A percentile compares a stretch with the other conserved stretches of the same genome.
Evolutionary conservation across 2,329 filamentous ascomycete species (phyloP).

Genomic region (Aspergillus amoenus): DNA sequence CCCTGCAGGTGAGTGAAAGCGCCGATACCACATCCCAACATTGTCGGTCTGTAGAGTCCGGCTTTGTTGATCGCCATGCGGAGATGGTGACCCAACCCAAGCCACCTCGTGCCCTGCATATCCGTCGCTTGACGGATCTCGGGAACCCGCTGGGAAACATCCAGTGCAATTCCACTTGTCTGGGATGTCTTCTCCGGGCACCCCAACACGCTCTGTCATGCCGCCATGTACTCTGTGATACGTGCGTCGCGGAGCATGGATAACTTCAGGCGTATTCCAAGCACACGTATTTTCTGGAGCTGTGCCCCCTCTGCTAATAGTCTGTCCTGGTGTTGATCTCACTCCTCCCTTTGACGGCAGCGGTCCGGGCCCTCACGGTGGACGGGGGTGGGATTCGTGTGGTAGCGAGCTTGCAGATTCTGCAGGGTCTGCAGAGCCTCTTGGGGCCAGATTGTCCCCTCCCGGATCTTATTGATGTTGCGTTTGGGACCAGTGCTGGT

Average conservation of each 20-base stretch:
- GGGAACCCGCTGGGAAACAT: neutral
- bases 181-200: slow-evolving; percentile 1
- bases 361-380: slow-evolving; percentile 2
- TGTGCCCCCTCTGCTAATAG: neutral
- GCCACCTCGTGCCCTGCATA: neutral
- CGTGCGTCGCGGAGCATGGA: neutral
- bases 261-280: neutral
- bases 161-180: neutral
- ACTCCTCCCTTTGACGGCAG: slow-evolving; percentile 5
- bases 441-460: slow-evolving; percentile 6
- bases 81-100: neutral
- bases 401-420: slow-evolving; percentile 1
- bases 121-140: neutral
- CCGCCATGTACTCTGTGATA: slow-evolving; percentile 5
- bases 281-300: neutral
- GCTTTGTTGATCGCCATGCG: neutral
- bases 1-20: neutral
- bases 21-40: neutral
- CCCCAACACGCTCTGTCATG: slow-evolving; percentile 4
- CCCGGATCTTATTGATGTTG: slow-evolving; percentile 5
- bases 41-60: slow-evolving; percentile 1
- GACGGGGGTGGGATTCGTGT: slow-evolving; percentile 5
- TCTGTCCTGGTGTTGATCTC: neutral
- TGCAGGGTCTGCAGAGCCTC: neutral
- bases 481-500: slow-evolving; percentile 11